Evolutionary conservation across 345 rosid species (phyloP).

Genomic region (Geranium brycei): DNA sequence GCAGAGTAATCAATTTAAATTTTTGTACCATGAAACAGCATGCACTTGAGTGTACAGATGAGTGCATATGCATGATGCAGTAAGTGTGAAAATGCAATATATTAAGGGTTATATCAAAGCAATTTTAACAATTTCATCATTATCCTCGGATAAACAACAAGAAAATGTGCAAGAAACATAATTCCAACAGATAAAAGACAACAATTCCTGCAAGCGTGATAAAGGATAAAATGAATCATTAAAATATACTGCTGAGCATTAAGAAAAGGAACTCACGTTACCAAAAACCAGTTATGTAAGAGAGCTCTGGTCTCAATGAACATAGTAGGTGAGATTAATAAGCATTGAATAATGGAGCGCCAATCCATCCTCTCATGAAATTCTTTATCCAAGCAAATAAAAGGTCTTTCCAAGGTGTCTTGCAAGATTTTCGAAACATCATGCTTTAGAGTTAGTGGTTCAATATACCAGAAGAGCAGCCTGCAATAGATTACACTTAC

Average conservation of each 20-base stretch:
- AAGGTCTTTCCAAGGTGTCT: conserved; percentile 45
- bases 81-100: too few relatives aligned
- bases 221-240: not conserved
- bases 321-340: conserved; percentile 43
- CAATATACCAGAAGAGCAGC: conserved; percentile 59
- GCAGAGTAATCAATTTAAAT: too few relatives aligned
- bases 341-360: conserved; percentile 30
- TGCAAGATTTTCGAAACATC: conserved; percentile 49
- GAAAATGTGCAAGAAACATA: too few relatives aligned
- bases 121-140: too few relatives aligned
- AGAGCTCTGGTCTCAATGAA: conserved; percentile 41
- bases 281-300: conserved; percentile 60
- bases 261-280: conserved; percentile 39
- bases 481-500: conserved; percentile 18
- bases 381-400: conserved; percentile 43
- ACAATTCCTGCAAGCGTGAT: not conserved
- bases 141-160: too few relatives aligned
- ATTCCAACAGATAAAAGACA: not conserved
- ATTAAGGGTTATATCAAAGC: too few relatives aligned
- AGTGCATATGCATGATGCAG: too few relatives aligned
- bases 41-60: too few relatives aligned
- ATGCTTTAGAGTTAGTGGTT: conserved; percentile 44
- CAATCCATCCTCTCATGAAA: conserved; percentile 46
- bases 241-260: not conserved
- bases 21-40: too few relatives aligned